Percentiles rank a stretch among this genome's conserved stretches.
phyloP scores from a whole-genome alignment of 495 filamentous ascomycete species.

The Aspergillus indologenus region DNA sequence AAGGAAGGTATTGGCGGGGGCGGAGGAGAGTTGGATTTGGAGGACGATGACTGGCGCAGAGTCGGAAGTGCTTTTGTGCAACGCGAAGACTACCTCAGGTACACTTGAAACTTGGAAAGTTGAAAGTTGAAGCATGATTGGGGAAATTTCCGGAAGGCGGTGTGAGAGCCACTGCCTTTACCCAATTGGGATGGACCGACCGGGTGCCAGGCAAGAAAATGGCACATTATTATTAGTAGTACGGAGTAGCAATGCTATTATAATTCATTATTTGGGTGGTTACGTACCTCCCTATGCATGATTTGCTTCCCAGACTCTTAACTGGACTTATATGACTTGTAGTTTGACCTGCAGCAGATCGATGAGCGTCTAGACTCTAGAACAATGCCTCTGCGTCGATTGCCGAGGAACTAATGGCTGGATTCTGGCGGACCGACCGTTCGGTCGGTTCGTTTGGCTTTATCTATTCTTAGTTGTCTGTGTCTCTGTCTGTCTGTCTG shows the following conservation, averaged over 20 bases:
- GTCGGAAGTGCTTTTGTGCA: neutral
- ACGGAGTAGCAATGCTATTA: too few relatives aligned
- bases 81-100: neutral
- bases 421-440: neutral
- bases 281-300: too few relatives aligned
- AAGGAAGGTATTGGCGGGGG: neutral
- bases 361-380: constrained; percentile 4
- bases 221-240: neutral
- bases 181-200: too few relatives aligned
- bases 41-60: neutral
- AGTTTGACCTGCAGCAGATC: neutral
- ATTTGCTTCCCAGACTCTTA: neutral
- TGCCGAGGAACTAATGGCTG: neutral
- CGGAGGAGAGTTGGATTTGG: neutral
- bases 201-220: too few relatives aligned
- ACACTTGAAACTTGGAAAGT: too few relatives aligned
- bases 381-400: constrained; percentile 5
- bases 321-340: neutral
- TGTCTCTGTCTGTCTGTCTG: neutral
- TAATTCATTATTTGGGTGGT: too few relatives aligned
- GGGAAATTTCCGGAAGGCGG: constrained; percentile 4
- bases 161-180: neutral
- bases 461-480: constrained; percentile 2
- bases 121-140: neutral
- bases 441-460: neutral